phyloP scores from a whole-genome alignment of 345 rosid species.

The Gossypium ekmanianum region DNA sequence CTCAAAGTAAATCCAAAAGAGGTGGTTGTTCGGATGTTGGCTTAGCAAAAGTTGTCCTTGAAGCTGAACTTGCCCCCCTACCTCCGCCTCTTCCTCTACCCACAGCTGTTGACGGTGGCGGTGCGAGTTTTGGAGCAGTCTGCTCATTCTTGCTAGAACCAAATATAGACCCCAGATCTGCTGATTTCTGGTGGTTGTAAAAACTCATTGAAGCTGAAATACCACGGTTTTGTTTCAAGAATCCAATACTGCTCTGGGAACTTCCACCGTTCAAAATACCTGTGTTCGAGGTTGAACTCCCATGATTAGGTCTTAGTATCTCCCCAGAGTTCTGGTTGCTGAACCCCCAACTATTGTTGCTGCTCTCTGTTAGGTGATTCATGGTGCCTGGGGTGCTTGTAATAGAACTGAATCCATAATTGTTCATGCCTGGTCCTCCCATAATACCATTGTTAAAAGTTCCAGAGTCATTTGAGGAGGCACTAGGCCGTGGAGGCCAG shows the following conservation, averaged over 20 bases:
- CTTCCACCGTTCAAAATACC: conserved; percentile 30
- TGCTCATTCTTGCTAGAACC: conserved; percentile 56
- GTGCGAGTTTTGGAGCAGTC: conserved; percentile 74
- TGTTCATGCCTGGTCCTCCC: conserved; percentile 25
- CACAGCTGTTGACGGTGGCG: conserved; percentile 77
- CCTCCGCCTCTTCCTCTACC: conserved; percentile 83
- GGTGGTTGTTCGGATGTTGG: conserved; percentile 54
- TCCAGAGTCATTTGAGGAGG: conserved; percentile 35
- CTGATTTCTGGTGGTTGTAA: conserved; percentile 46
- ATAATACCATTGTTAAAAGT: conserved; percentile 41
- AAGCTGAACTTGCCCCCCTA: conserved; percentile 33
- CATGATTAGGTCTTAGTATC: conserved; percentile 38
- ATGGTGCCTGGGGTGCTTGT: conserved; percentile 23
- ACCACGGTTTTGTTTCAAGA: conserved; percentile 58
- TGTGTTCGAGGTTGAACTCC: conserved; percentile 29
- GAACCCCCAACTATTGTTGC: conserved; percentile 48
- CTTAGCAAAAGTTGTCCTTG: conserved; percentile 43
- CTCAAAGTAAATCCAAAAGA: conserved; percentile 67
- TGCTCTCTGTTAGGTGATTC: conserved; percentile 32
- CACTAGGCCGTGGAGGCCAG: conserved; percentile 74
- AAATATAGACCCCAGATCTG: conserved; percentile 70
- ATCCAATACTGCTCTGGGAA: conserved; percentile 42
- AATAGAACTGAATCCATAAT: conserved; percentile 26
- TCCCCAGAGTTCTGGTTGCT: conserved; percentile 37
- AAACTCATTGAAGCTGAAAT: conserved; percentile 28